Conservation (phyloP, 768 basidiomycete species). For the Naganishia vaughanmartiniae region DNA sequence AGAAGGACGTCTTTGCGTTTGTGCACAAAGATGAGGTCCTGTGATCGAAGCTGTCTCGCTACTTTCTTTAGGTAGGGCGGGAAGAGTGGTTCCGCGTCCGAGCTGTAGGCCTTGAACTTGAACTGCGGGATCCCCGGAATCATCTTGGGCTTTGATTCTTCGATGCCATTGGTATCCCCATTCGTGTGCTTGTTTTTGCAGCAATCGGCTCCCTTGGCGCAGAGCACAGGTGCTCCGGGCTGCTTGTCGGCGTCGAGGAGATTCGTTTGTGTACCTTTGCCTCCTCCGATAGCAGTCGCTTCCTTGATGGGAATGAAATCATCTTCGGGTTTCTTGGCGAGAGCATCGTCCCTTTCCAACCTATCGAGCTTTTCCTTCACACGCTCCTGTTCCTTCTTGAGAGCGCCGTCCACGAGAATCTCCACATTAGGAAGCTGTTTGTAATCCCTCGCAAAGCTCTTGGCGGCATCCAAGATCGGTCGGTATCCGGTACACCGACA, state of each 20-base stretch:
- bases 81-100: slow-evolving; percentile 40
- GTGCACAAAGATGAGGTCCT: slow-evolving; percentile 27
- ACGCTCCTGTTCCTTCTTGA: slow-evolving; percentile 5
- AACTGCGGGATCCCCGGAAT: slow-evolving; percentile 36
- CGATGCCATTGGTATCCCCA: background rate
- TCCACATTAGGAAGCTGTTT: slow-evolving; percentile 12
- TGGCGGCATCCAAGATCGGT: slow-evolving; percentile 40
- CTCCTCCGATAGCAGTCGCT: slow-evolving; percentile 28
- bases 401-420: slow-evolving; percentile 18
- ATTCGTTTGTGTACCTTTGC: slow-evolving; percentile 22
- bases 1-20: slow-evolving; percentile 30
- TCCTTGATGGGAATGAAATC: slow-evolving; percentile 36
- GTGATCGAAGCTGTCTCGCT: slow-evolving; percentile 3
- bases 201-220: slow-evolving; percentile 39
- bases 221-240: slow-evolving; percentile 33
- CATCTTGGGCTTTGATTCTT: slow-evolving; percentile 9
- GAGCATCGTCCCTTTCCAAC: slow-evolving; percentile 22
- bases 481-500: slow-evolving; percentile 44
- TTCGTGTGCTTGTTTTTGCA: slow-evolving; percentile 34
- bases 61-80: slow-evolving; percentile 36
- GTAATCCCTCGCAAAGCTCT: slow-evolving; percentile 39
- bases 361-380: slow-evolving; percentile 19
- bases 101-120: slow-evolving; percentile 41
- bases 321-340: slow-evolving; percentile 28
- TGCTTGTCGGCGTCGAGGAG: slow-evolving; percentile 27